Percentiles rank a stretch among this genome's conserved stretches.
Conservation (phyloP, 2,329 filamentous ascomycete genomes). For the Thelonectria blattea region DNA sequence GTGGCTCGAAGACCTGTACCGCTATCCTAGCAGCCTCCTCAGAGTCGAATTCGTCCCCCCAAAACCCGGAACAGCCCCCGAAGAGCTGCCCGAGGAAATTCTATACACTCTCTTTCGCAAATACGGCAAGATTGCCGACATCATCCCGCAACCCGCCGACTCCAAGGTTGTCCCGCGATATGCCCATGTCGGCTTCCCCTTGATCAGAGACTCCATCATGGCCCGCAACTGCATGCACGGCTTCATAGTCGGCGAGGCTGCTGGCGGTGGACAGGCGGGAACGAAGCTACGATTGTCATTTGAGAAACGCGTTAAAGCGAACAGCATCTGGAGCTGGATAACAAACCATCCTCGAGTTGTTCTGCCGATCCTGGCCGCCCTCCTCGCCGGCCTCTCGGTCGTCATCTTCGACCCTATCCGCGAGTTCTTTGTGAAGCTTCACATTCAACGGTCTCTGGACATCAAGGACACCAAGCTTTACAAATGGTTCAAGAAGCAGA, state of each 20-base stretch:
- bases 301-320: slow-evolving; percentile 75
- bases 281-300: slow-evolving; percentile 85
- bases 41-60: slow-evolving; percentile 85
- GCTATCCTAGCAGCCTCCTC: slow-evolving; percentile 77
- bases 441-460: slow-evolving; percentile 79
- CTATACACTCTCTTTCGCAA: slow-evolving; percentile 86
- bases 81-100: slow-evolving; percentile 84
- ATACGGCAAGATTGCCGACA: slow-evolving; percentile 91
- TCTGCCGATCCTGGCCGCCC: slow-evolving; percentile 79
- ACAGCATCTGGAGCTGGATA: slow-evolving; percentile 88
- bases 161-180: slow-evolving; percentile 85
- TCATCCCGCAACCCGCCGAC: slow-evolving; percentile 80
- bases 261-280: slow-evolving; percentile 76
- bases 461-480: slow-evolving; percentile 76
- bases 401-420: slow-evolving; percentile 93
- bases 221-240: slow-evolving; percentile 94
- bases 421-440: slow-evolving; percentile 88
- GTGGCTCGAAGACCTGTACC: slow-evolving; percentile 92
- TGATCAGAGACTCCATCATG: slow-evolving; percentile 79
- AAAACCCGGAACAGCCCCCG: slow-evolving; percentile 70
- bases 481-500: slow-evolving; percentile 74
- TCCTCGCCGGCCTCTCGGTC: slow-evolving; percentile 83
- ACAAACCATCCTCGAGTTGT: slow-evolving; percentile 85
- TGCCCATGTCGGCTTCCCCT: slow-evolving; percentile 78
- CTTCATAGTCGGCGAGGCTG: slow-evolving; percentile 69